Evolutionary conservation across 2,329 filamentous ascomycete genomes (phyloP), one percentile per base, ranked within the genome.

Genomic region (Periconia sp.): DNA sequence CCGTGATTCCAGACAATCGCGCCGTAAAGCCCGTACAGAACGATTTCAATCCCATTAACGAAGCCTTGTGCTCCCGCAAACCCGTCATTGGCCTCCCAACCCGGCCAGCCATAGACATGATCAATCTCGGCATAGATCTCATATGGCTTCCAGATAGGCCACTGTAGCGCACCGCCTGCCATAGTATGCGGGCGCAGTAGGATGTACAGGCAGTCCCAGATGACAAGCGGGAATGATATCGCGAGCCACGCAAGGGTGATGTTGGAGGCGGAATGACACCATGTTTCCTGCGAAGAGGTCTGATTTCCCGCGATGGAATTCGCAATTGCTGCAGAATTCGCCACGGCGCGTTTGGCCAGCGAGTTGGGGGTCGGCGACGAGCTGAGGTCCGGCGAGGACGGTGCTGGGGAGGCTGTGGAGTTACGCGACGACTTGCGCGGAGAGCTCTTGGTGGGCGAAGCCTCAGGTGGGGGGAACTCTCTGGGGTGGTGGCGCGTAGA

Each of bases 141-240:
- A 72, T 96, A 96, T 0, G 88, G 89, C 21, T 72, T 74, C 80
- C 83, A 96, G 29, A 95, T 59, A 1, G 88, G 87, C 56, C 73
- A 78, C 73, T 95, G 88, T 38, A 87, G 74, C 33, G 70, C 72
- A 12, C 90, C 90, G 55, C 89, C 88, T 0, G 85, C 83, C 88
- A 96, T 94, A 43, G 84, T 88, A 69, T 86, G 82, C 21, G 91
- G 91, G 15, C 91, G 88, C 40, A 88, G 74, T 33, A 95, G 76
- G 26, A 95, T 83, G 73, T 95, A 96, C 44, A 77, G 75, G 21
- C 81, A 82, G 73, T 96, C 91, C 91, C 91, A 95, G 36, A 82
- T 63, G 35, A 95, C 89, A 47, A 95, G 79, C 1, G 88, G 89
- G 12, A 94, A 73, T 15, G 88, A 91, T 48, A 92, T 52, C 45